Conservation (phyloP, 768 basidiomycete genomes). For the Austroboletus festivus region DNA sequence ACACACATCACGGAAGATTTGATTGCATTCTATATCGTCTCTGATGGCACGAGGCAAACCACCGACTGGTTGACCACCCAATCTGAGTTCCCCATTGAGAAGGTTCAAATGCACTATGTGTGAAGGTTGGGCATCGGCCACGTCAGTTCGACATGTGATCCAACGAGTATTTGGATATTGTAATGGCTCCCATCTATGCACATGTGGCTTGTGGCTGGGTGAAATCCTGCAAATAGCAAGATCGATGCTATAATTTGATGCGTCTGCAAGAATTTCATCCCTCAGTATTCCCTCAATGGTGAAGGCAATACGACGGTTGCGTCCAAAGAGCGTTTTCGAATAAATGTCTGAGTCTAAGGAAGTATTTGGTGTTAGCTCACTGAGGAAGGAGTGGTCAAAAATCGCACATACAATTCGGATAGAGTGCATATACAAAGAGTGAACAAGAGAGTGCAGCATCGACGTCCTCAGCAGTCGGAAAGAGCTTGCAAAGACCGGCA, state of each 20-base stretch:
- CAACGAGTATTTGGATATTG: constrained; percentile 8
- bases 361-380: not conserved
- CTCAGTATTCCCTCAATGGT: constrained; percentile 12
- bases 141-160: constrained; percentile 8
- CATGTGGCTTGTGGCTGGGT: constrained; percentile 3
- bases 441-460: constrained; percentile 19
- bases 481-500: not conserved
- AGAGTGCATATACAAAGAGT: constrained; percentile 19
- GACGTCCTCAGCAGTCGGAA: constrained; percentile 15
- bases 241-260: constrained; percentile 9
- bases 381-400: not conserved
- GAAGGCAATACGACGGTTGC: constrained; percentile 24
- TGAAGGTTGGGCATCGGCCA: not conserved
- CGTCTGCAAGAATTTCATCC: not conserved
- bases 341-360: not conserved
- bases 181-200: constrained; percentile 8
- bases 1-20: constrained; percentile 1
- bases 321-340: constrained; percentile 6
- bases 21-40: not conserved
- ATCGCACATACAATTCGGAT: not conserved
- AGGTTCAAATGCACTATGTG: constrained; percentile 7
- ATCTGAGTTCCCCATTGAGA: constrained; percentile 13
- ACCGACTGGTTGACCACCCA: constrained; percentile 14
- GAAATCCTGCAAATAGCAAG: constrained; percentile 9
- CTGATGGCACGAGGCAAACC: constrained; percentile 6